Evolutionary conservation across 2,329 filamentous ascomycete species (phyloP), one percentile per base, ranked within the genome.

Genomic region (Colletotrichum cuscutae): DNA sequence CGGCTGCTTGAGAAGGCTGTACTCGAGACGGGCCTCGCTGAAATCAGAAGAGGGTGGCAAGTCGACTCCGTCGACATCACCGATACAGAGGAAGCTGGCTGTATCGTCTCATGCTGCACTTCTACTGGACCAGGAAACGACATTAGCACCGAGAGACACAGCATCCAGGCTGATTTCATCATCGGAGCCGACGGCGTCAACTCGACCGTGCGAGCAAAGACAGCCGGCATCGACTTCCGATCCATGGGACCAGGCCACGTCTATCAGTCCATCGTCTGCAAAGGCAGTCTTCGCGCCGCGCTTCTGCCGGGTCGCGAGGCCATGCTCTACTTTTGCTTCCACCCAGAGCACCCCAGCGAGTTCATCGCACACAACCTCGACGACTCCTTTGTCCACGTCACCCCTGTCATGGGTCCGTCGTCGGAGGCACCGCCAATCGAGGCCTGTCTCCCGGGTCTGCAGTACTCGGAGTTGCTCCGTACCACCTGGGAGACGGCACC

Each of bases 301-400:
- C 64, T 71, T 22, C 69, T 65, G 13, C 22, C 49, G 19, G 69
- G 24, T 32, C 69, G 52, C 9, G 69, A 71, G 64, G 69, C 57
- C 52, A 71, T 71, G 69, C 69, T 71, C 35, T 71, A 71, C 49
- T 71, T 71, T 19, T 71, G 69, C 58, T 71, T 71, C 28, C 58
- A 71, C 28, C 69, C 69, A 13, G 69, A 71, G 26, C 69, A 71
- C 22, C 65, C 64, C 12, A 58, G 64, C 22, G 64, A 71, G 58
- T 71, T 71, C 37, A 71, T 71, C 24, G 69, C 69, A 32, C 52
- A 71, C 52, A 3, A 53, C 15, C 64, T 68, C 8, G 69, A 71
- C n/a, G 5, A 49, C 30, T 71, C 57, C 12, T 71, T 71, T n/a
- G 65, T 71, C 13, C 56, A 71, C 52, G 57, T 71, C 22, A 68